A percentile compares a stretch with the other conserved stretches of the same genome.
phyloP scores from a whole-genome alignment of 768 basidiomycete genomes.

The Phlebiopsis flavidoalba region DNA sequence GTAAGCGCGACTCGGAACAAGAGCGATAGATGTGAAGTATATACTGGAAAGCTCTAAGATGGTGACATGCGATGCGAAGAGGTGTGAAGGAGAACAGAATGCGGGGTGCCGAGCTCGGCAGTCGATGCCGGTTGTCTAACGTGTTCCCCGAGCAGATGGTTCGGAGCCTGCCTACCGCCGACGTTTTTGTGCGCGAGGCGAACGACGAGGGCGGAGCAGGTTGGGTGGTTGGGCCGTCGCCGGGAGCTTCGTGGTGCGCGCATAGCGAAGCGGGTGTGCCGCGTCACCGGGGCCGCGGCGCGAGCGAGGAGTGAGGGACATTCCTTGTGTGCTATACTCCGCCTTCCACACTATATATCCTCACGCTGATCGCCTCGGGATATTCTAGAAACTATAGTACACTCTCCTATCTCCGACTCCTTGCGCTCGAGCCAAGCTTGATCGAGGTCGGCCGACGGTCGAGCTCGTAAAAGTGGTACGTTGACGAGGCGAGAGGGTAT shows the following conservation, averaged over 20 bases:
- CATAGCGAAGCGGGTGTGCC: background rate
- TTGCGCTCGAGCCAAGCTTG: slow-evolving; percentile 76
- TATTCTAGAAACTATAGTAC: slow-evolving; percentile 94
- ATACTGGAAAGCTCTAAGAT: slow-evolving; percentile 8
- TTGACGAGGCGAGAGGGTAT: slow-evolving; percentile 76
- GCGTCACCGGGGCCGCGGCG: slow-evolving; percentile 46
- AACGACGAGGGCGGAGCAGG: background rate
- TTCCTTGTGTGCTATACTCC: slow-evolving; percentile 80
- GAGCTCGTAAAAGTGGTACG: slow-evolving; percentile 88
- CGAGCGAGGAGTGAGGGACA: slow-evolving; percentile 68
- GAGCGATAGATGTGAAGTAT: slow-evolving; percentile 4
- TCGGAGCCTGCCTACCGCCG: background rate
- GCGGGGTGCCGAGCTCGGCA: background rate
- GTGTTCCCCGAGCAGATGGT: background rate
- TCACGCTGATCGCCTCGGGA: slow-evolving; percentile 66
- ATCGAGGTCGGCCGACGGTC: slow-evolving; percentile 72
- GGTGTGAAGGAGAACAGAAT: background rate
- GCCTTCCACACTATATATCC: slow-evolving; percentile 81
- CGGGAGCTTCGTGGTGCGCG: background rate
- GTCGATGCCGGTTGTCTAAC: background rate
- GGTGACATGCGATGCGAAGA: background rate
- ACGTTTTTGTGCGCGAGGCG: background rate
- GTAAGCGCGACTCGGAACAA: slow-evolving; percentile 3
- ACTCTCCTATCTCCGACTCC: slow-evolving; percentile 79
- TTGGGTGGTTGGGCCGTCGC: background rate